phyloP scores from a whole-genome alignment of 176 grass and related monocot species.

The Microstegium vimineum region DNA sequence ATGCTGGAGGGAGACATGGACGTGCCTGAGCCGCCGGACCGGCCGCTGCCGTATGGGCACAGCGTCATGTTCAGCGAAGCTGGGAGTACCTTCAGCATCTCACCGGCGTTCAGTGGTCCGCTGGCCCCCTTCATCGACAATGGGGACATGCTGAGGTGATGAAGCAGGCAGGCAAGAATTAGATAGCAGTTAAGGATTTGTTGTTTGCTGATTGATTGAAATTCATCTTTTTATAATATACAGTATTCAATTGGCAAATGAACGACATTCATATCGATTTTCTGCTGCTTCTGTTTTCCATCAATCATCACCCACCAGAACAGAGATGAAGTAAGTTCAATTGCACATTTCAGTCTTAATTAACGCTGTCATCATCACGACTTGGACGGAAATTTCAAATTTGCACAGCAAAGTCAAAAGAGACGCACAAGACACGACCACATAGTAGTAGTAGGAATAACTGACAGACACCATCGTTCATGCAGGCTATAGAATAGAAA shows the following conservation, averaged over 20 bases:
- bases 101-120: constrained; percentile 48
- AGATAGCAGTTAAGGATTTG: neutral
- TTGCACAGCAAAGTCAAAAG: neutral
- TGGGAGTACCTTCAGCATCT: constrained; percentile 56
- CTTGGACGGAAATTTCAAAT: neutral
- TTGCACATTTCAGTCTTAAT: neutral
- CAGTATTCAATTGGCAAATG: neutral
- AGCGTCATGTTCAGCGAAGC: constrained; percentile 38
- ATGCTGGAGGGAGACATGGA: constrained; percentile 92
- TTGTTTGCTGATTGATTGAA: constrained; percentile 17
- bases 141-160: constrained; percentile 76
- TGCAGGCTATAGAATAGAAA: constrained; percentile 25
- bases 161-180: neutral
- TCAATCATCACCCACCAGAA: neutral
- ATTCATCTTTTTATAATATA: constrained; percentile 16
- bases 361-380: neutral
- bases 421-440: neutral
- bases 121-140: constrained; percentile 37
- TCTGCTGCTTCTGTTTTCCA: neutral
- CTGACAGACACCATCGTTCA: constrained; percentile 10
- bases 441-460: neutral
- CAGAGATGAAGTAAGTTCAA: no score
- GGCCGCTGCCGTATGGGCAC: constrained; percentile 66
- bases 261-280: neutral
- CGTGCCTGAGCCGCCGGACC: constrained; percentile 66